phyloP scores from a whole-genome alignment of 176 grass and related monocot genomes.

The Poa annua region DNA sequence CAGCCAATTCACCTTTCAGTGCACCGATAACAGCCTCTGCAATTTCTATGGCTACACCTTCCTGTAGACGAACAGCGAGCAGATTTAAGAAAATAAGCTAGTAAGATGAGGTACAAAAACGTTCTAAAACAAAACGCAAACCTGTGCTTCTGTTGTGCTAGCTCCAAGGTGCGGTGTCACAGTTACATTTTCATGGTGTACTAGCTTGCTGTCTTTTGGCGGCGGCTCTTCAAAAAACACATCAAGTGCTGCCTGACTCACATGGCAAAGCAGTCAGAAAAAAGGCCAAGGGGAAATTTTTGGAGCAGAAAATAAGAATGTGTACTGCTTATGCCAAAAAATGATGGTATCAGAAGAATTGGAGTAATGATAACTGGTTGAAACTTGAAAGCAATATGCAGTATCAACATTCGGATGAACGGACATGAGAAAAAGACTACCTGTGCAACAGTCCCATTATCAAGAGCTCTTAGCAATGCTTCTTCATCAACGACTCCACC shows the following conservation, averaged over 20 bases:
- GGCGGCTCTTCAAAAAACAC: constrained; percentile 91
- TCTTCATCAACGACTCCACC: constrained; percentile 95
- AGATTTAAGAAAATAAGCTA: constrained; percentile 21
- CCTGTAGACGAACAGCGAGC: constrained; percentile 40
- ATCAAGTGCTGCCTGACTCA: constrained; percentile 86
- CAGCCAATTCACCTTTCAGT: constrained; percentile 81
- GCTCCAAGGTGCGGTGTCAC: constrained; percentile 90
- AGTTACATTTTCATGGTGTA: constrained; percentile 90
- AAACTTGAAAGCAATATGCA: not conserved
- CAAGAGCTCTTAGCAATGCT: constrained; percentile 42
- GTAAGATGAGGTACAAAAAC: not conserved
- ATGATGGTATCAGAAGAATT: not conserved
- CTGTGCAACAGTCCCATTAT: constrained; percentile 24
- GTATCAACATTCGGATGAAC: not conserved
- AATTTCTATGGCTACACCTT: constrained; percentile 92
- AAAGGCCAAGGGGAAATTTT: constrained; percentile 30
- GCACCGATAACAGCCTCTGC: constrained; percentile 85
- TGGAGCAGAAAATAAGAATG: not conserved
- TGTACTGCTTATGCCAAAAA: not conserved
- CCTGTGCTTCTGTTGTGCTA: constrained; percentile 95
- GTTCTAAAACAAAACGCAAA: constrained; percentile 35
- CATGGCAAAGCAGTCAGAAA: constrained; percentile 40
- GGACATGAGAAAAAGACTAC: constrained; percentile 33
- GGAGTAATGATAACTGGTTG: not conserved
- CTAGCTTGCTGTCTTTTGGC: constrained; percentile 66